Evolutionary conservation across 2,329 filamentous ascomycete species (phyloP).

Genomic region (Cercospora nicotianae): DNA sequence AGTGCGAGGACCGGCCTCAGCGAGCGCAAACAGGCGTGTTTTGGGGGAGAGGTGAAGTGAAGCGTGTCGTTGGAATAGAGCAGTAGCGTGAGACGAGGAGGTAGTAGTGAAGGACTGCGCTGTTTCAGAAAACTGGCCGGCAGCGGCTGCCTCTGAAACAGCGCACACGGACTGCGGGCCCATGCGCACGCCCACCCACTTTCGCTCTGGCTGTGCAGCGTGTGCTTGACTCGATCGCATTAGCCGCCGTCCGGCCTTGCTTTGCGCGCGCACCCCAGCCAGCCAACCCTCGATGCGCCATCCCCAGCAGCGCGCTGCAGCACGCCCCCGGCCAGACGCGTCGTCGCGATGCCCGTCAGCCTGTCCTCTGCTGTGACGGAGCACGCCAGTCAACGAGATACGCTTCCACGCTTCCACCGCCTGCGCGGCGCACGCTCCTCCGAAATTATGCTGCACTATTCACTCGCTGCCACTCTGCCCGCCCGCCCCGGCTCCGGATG

Average conservation of each 20-base stretch:
- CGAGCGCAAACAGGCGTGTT: constrained; percentile 14
- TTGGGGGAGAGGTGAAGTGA: constrained; percentile 15
- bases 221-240: not conserved
- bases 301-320: not conserved
- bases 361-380: not conserved
- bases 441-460: not conserved
- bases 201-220: not conserved
- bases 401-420: not conserved
- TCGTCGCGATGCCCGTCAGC: not conserved
- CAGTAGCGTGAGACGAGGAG: constrained; percentile 10
- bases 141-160: not conserved
- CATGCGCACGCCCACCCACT: not conserved
- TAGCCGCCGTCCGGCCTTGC: constrained; percentile 2
- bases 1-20: constrained; percentile 28
- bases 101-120: not conserved
- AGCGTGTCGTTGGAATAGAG: constrained; percentile 12
- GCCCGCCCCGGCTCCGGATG: constrained; percentile 1
- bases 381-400: not conserved
- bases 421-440: not conserved
- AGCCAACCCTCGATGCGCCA: not conserved
- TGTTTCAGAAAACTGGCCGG: constrained; percentile 11
- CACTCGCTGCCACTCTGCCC: not conserved
- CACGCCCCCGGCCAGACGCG: not conserved
- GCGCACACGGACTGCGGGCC: not conserved
- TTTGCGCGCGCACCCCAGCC: not conserved